Evolutionary conservation across 257 asterid genomes (phyloP).

Genomic region (Eustoma russellianum): DNA sequence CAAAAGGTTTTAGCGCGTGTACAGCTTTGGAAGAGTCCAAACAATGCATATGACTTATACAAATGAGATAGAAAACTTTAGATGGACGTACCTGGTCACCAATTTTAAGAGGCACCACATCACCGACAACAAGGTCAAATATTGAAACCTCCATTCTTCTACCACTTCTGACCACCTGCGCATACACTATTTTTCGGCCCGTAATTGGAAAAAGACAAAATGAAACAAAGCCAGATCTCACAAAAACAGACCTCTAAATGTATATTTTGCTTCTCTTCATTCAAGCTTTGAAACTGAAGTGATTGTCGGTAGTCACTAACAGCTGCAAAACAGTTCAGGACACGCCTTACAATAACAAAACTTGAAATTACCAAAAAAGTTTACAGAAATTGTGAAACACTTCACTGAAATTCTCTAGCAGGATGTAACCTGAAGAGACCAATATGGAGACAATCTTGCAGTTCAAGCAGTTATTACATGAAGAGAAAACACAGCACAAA

Average conservation of each 20-base stretch:
- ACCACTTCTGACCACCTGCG: conserved; percentile 79
- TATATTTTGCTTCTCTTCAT: conserved; percentile 94
- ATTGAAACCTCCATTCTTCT: conserved; percentile 70
- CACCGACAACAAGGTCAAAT: conserved; percentile 90
- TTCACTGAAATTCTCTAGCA: too few species aligned
- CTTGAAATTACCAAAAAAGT: too few species aligned
- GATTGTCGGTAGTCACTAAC: conserved; percentile 92
- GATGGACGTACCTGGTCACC: conserved; percentile 76
- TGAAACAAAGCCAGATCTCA: conserved; percentile 2
- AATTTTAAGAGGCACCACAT: conserved; percentile 85
- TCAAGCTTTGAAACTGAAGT: conserved; percentile 88
- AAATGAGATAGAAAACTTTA: conserved; percentile 3
- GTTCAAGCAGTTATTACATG: too few species aligned
- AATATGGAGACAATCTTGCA: too few species aligned
- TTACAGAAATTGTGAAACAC: too few species aligned
- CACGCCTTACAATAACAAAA: background rate
- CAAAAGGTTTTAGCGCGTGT: conserved; percentile 14
- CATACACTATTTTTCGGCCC: background rate
- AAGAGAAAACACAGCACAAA: too few species aligned
- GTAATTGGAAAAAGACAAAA: background rate
- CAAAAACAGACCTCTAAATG: conserved; percentile 67
- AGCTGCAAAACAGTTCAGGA: conserved; percentile 35
- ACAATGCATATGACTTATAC: background rate
- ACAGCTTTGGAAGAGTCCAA: background rate
- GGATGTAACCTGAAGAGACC: too few species aligned